phyloP scores from a whole-genome alignment of 2,329 filamentous ascomycete genomes.

The Botrytis elliptica region DNA sequence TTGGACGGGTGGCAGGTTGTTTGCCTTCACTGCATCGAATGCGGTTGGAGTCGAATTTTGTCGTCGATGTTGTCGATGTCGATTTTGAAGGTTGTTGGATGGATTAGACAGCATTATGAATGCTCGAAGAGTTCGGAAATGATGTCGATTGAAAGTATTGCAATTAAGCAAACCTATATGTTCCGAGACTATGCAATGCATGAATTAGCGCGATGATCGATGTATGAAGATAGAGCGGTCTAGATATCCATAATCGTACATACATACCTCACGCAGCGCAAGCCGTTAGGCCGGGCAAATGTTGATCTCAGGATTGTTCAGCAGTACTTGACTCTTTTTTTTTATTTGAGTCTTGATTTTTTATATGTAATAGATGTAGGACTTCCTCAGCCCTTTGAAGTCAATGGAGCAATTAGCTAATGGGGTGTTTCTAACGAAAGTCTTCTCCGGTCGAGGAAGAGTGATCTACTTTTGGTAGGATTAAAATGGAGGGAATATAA shows the following conservation, averaged over 20 bases:
- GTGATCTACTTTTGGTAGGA: not conserved
- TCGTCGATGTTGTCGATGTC: constrained; percentile 75
- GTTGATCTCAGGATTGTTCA: constrained; percentile 47
- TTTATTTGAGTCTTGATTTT: constrained; percentile 34
- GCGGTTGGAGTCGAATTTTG: constrained; percentile 82
- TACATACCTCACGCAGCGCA: constrained; percentile 82
- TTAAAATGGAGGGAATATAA: not conserved
- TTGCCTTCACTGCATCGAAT: constrained; percentile 73
- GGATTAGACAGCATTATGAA: constrained; percentile 78
- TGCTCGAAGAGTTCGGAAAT: constrained; percentile 67
- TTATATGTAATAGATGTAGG: constrained; percentile 22
- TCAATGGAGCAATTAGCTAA: constrained; percentile 17
- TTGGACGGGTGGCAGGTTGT: constrained; percentile 59
- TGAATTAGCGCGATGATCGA: constrained; percentile 12
- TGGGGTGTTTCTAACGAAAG: not conserved
- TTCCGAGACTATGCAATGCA: constrained; percentile 45
- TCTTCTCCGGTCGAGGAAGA: constrained; percentile 18
- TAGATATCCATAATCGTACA: constrained; percentile 28
- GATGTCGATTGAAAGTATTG: constrained; percentile 52
- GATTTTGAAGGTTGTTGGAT: constrained; percentile 69
- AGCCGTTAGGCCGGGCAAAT: constrained; percentile 76
- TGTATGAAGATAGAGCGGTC: constrained; percentile 17
- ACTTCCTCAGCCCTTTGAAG: constrained; percentile 34
- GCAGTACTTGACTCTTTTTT: constrained; percentile 46
- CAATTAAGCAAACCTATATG: constrained; percentile 50